Percentiles rank a stretch among this genome's conserved stretches.
Evolutionary conservation across 305 asterid genomes (phyloP).

Genomic region (Fraxinus sp.): DNA sequence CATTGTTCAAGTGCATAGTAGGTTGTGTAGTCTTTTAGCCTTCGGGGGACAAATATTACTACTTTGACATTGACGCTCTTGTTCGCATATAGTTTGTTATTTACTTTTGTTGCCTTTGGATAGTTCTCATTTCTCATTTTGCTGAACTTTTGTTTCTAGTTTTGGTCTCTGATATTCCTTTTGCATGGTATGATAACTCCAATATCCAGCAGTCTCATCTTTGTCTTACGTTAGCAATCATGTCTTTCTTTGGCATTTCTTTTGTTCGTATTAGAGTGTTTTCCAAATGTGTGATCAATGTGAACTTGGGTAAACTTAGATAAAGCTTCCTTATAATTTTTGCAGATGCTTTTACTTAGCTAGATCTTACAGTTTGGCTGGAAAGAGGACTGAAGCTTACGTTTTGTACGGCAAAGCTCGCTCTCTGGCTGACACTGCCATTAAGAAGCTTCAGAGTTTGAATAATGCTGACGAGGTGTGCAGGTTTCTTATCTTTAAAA

Average conservation of each 20-base stretch:
- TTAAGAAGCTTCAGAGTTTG: conserved; percentile 54
- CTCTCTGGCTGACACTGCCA: conserved; percentile 64
- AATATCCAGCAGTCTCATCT: not conserved
- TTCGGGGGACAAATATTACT: not conserved
- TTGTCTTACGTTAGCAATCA: not conserved
- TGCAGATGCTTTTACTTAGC: conserved; percentile 97
- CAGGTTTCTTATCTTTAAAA: conserved; percentile 6
- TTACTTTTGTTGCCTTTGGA: not conserved
- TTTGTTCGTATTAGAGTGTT: not conserved
- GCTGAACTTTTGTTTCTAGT: not conserved
- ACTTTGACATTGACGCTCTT: not conserved
- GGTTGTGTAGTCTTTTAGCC: not conserved
- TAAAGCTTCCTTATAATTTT: conserved; percentile 24
- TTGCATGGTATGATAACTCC: not conserved
- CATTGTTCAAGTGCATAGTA: not conserved
- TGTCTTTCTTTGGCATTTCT: not conserved
- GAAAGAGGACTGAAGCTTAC: conserved; percentile 94
- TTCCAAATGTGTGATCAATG: conserved; percentile 11
- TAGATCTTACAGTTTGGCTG: conserved; percentile 91
- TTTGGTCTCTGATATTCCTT: not conserved
- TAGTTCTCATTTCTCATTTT: not conserved
- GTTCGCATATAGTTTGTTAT: not conserved
- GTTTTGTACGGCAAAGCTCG: conserved; percentile 70
- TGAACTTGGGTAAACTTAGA: conserved; percentile 13
- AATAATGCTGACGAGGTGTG: conserved; percentile 65